These are phyloP conservation scores for Lecanicillium sp. DNA, from an alignment of 2,329 filamentous ascomycete genomes.

Conservation along the genomic window DNA sequence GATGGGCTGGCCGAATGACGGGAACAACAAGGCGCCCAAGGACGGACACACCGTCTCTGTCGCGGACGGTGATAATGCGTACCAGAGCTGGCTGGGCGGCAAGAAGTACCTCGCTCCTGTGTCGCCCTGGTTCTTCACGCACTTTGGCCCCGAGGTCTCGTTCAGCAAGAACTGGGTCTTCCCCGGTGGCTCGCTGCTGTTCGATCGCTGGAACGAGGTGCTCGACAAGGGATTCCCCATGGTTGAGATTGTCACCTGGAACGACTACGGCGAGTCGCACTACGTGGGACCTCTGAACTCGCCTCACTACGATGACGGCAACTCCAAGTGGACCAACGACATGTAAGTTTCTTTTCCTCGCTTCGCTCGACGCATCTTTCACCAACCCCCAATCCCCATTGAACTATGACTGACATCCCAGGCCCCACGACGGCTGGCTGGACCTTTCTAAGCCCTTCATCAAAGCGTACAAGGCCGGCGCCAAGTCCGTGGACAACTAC, in stretches of 20 bases:
- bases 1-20: constrained; percentile 40
- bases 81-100: constrained; percentile 28
- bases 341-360: constrained; percentile 29
- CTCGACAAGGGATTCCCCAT: constrained; percentile 40
- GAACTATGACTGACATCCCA: background rate
- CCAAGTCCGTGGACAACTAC: constrained; percentile 32
- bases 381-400: too few relatives aligned
- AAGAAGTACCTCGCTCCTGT: constrained; percentile 45
- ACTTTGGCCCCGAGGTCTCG: constrained; percentile 38
- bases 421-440: constrained; percentile 45
- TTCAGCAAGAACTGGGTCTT: constrained; percentile 53
- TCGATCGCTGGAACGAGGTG: constrained; percentile 48
- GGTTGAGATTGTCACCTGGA: constrained; percentile 41
- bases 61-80: constrained; percentile 30
- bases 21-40: constrained; percentile 43
- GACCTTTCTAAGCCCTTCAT: constrained; percentile 50
- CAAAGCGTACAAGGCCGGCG: constrained; percentile 44
- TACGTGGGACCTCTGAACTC: constrained; percentile 45
- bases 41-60: constrained; percentile 34
- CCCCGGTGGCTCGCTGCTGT: constrained; percentile 53
- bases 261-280: constrained; percentile 50
- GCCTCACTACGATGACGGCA: constrained; percentile 35
- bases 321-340: constrained; percentile 44
- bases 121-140: constrained; percentile 42
- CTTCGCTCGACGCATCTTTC: background rate